Evolutionary conservation across 306 rosid genomes (phyloP), one percentile per base, ranked within the genome.

Genomic region (Prunus kanzakura): DNA sequence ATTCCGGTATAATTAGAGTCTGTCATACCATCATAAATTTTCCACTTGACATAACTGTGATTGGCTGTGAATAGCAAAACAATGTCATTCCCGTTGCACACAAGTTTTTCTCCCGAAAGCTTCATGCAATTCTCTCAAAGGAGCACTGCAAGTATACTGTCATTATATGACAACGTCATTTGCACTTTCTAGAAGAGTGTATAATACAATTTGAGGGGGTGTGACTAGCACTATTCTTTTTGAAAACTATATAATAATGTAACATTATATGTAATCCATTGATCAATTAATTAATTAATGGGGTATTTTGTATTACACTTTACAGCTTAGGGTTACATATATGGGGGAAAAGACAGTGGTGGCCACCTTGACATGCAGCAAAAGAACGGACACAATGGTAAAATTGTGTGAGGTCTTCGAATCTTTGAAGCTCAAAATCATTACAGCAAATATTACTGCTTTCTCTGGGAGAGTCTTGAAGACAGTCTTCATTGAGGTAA

Each of bases 401-500:
- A 96, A 93, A 82, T 75, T 96, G 43, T 96, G 99, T 23, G 87
- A 93, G 46, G 94, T 87, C 13, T 92, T 96, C 25, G 99, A 96
- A 81, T 96, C 99, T 54, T 78, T 96, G 84, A 96, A 91, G 87
- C 93, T 96, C 22, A 96, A 91, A 75, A 84, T 96, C 29, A 82
- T 96, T 25, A 91, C 97, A 1, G 92, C 91, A 11, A 96, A 84
- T 55, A 85, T 96, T 43, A 87, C 94, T 58, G 79, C 93, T 50
- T 79, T 93, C 29, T 81, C 97, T 12, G 99, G 90, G 43, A 86
- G 87, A 81, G 91, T 96, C 73, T 67, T 86, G 79, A 96, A 91
- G 80, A 93, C 99, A 3, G 89, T 89, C 85, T 86, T 96, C 93
- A 78, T 96, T 20, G 94, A 96, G 99, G 98, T 93, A 72, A 25